phyloP scores from a whole-genome alignment of 129 eudicot species.

The Pulicaria dysenterica region DNA sequence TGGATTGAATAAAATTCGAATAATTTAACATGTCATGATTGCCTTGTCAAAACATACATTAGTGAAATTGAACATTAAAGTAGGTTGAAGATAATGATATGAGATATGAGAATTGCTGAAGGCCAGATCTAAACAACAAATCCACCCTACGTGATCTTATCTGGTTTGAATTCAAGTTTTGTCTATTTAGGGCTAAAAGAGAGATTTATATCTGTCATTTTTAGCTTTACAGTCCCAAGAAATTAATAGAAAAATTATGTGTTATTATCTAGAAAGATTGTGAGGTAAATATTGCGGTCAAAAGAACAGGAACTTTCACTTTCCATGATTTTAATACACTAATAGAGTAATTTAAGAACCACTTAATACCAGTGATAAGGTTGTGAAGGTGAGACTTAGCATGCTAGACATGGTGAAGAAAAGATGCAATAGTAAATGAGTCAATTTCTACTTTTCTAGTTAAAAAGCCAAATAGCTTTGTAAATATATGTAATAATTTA shows the following conservation, averaged over 20 bases:
- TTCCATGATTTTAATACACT: too few species aligned
- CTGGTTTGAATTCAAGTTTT: neutral
- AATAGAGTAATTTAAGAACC: too few species aligned
- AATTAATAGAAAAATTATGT: neutral
- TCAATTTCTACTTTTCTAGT: too few species aligned
- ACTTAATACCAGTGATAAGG: too few species aligned
- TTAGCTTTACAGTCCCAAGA: neutral
- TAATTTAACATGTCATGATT: neutral
- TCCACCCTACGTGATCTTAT: neutral
- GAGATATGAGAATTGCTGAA: neutral
- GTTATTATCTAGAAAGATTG: too few species aligned
- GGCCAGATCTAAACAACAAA: neutral
- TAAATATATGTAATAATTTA: too few species aligned
- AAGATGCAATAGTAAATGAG: too few species aligned
- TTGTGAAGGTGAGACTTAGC: too few species aligned
- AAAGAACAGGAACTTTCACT: too few species aligned
- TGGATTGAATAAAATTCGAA: neutral
- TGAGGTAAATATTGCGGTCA: too few species aligned
- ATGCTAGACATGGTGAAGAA: too few species aligned
- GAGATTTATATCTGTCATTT: neutral
- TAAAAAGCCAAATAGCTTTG: too few species aligned
- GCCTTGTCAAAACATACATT: neutral
- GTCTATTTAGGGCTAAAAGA: neutral
- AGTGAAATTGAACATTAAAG: neutral
- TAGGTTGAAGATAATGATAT: neutral